Base-by-base conservation (phyloP, 441 rosid genomes). In the Cnidoscolus chayamansa region DNA sequence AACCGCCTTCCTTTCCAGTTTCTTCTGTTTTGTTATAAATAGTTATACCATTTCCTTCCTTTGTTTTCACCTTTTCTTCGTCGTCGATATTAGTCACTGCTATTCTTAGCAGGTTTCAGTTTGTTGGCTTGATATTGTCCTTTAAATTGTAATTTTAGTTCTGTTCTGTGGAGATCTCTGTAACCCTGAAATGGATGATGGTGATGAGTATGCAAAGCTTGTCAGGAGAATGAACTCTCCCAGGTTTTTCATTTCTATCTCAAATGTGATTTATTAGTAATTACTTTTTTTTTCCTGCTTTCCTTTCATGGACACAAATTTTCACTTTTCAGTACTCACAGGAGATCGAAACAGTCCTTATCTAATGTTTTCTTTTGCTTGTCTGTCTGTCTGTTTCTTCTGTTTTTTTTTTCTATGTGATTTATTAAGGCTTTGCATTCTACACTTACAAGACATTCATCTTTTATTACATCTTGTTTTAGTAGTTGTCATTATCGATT, bases 171-270 rank as follows among this genome's bases (percentile, higher is more conserved):
- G 54, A 25, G 57, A 11, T 75, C 55, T 58, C 10, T 12, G 35
- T 30, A 51, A 30, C 13, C 47, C n/a, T 15, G 49, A 37, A 68
- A 85, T 83, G 84, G 85, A 78, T 48, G 85, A 82, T 77, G 78
- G 72, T 35, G 87, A 84, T 61, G 89, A 82, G 66, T 86, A 78
- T 71, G 85, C 84, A n/a, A 86, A 84, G 77, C 87, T 84, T 67
- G 74, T 79, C 58, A 74, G 84, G 62, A 86, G 87, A 75, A 82
- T 86, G 79, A 86, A 86, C 77, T 84, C 86, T 54, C 86, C 89
- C 54, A 84, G 86, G 87, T 84, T 66, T 20, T 19, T 43, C 15
- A 11, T 17, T 56, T 59, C 67, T 45, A 59, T 40, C 63, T 63
- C 25, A 15, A 35, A 1, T 51, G 1, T 63, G 8, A 31, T 17